phyloP scores from a whole-genome alignment of 257 asterid genomes.

The Fraxinus pennsylvanica region DNA sequence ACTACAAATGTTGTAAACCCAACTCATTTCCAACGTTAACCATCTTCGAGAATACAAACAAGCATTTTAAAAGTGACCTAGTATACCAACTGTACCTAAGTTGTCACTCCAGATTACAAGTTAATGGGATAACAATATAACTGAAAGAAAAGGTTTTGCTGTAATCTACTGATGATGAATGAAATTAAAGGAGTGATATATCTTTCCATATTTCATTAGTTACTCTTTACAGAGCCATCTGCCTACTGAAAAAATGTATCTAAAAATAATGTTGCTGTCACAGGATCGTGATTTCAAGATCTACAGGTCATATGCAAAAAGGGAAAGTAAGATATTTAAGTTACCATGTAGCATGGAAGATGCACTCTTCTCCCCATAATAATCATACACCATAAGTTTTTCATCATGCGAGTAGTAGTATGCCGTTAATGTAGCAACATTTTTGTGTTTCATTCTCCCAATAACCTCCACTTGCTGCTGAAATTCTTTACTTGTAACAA shows the following conservation, averaged over 20 bases:
- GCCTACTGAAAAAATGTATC: not conserved
- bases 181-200: not conserved
- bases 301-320: not conserved
- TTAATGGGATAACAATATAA: not conserved
- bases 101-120: not conserved
- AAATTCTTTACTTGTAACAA: not conserved
- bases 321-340: not conserved
- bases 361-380: conserved; percentile 27
- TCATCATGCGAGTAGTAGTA: conserved; percentile 31
- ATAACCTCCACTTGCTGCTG: not conserved
- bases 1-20: not conserved
- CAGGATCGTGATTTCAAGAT: not conserved
- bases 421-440: conserved; percentile 29
- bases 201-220: not conserved
- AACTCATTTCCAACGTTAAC: not conserved
- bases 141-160: not conserved
- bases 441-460: conserved; percentile 27
- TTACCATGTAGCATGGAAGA: conserved; percentile 31
- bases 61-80: not conserved
- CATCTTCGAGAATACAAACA: not conserved
- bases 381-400: conserved; percentile 28
- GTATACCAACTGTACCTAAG: not conserved
- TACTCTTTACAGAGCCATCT: not conserved
- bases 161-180: not conserved
- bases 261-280: not conserved